Base-by-base conservation (phyloP, 2,329 filamentous ascomycete species). In the Trichoderma harzianum region DNA sequence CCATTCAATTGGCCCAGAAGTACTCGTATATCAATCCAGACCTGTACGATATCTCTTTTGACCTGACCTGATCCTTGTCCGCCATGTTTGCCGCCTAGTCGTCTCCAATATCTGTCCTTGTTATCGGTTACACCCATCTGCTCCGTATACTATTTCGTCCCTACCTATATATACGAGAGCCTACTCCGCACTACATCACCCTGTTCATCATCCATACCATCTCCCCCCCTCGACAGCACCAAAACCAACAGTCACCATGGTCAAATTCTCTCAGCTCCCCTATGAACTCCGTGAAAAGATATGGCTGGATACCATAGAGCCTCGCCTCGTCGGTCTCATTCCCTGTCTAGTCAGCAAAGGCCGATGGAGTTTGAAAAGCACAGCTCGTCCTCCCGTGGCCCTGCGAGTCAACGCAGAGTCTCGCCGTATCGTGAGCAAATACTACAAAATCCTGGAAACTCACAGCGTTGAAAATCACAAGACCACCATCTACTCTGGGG, bases 211-310 rank as follows among this genome's bases (percentile, higher is more conserved):
- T 21, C 1, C 32, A 12, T 36, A 14, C 36, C 10, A 24, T 30
- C 39, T 43, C 39, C 5, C 16, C 14, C 47, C 32, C 10, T 30
- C 26, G 39, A 43, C 7, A 43, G 2, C 39, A 26, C 36, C n/a
- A 24, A 18, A 8, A 14, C 39, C 32, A 18, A 18, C 57, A n/a
- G 8, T 11, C 7, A 69, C n/a, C n/a, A 69, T 69, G 66, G 66
- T 36, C 39, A 69, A 26, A 16, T 62, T 69, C 28, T 26, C 36
- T 28, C 57, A 62, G 7, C 55, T 69, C 7, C 66, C 66, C 36
- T 69, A 51, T 34, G 66, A 69, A 12, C 39, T 69, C 24, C 66
- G 66, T 24, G 66, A 69, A 18, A 69, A 62, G 57, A 69, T 69
- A 62, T 69, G 66, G 66, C 30, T 69, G 14, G 39, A 34, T n/a